Evolutionary conservation across 2,329 filamentous ascomycete genomes (phyloP).

Genomic region (Achaetomium macrosporum): DNA sequence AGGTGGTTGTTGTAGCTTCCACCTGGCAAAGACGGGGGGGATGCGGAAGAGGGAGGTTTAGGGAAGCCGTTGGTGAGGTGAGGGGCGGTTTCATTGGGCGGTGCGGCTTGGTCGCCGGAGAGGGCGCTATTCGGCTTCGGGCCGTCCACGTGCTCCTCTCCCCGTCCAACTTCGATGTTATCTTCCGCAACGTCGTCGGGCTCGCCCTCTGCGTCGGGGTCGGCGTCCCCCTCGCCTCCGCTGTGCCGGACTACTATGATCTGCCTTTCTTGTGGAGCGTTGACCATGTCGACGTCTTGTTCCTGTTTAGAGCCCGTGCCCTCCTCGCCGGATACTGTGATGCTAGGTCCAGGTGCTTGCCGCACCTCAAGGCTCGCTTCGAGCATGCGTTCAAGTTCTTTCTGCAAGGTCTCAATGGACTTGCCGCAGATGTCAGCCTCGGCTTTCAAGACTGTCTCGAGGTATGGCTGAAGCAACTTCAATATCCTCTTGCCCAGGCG

Average conservation of each 20-base stretch:
- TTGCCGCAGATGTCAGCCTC: constrained; percentile 76
- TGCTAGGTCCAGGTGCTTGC: constrained; percentile 32
- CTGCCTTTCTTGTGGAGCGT: constrained; percentile 40
- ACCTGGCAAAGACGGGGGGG: constrained; percentile 21
- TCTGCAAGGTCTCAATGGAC: constrained; percentile 62
- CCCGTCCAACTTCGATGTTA: constrained; percentile 40
- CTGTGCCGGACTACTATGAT: constrained; percentile 39
- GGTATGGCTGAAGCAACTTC: constrained; percentile 69
- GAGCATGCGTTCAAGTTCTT: constrained; percentile 68
- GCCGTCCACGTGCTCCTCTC: constrained; percentile 18
- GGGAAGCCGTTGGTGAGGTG: constrained; percentile 27
- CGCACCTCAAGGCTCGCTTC: constrained; percentile 59
- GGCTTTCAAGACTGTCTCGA: constrained; percentile 70
- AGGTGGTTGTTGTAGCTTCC: constrained; percentile 16
- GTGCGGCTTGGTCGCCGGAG: constrained; percentile 17
- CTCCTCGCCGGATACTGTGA: constrained; percentile 31
- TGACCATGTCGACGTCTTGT: constrained; percentile 48
- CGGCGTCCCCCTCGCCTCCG: constrained; percentile 28
- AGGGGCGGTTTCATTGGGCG: not conserved
- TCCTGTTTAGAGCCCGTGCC: constrained; percentile 36
- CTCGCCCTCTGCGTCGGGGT: constrained; percentile 28
- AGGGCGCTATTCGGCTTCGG: constrained; percentile 9
- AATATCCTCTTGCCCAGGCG: constrained; percentile 86
- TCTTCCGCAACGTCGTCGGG: constrained; percentile 28
- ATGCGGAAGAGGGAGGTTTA: constrained; percentile 22